These are phyloP conservation scores for Helicocarpus griseus DNA, from an alignment of 2,329 filamentous ascomycete species.

Conservation along the genomic window DNA sequence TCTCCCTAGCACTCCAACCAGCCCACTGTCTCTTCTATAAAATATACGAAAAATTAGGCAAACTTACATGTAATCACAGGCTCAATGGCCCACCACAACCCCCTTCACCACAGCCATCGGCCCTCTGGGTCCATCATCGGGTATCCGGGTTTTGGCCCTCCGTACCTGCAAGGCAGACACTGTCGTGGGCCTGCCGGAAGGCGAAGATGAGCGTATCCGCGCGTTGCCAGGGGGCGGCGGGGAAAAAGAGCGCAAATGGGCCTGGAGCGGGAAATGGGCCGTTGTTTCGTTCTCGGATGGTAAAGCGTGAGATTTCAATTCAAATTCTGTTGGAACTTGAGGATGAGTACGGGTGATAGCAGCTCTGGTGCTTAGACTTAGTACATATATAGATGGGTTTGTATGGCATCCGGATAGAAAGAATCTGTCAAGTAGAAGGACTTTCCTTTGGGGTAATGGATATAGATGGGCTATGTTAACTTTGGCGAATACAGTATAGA, in stretches of 20 bases:
- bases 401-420: too few relatives aligned
- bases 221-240: constrained; percentile 60
- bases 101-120: constrained; percentile 78
- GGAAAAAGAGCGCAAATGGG: constrained; percentile 67
- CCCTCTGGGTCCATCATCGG: constrained; percentile 70
- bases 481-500: too few relatives aligned
- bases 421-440: too few relatives aligned
- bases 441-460: too few relatives aligned
- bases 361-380: too few relatives aligned
- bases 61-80: constrained; percentile 34
- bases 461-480: too few relatives aligned
- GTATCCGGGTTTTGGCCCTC: constrained; percentile 74
- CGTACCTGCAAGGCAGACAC: constrained; percentile 96
- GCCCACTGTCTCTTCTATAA: neutral
- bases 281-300: constrained; percentile 78
- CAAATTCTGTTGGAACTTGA: too few relatives aligned
- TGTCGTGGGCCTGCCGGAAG: constrained; percentile 74
- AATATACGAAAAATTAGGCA: neutral
- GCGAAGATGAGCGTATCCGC: constrained; percentile 72
- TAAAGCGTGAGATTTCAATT: constrained; percentile 37
- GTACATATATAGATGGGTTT: too few relatives aligned
- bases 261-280: constrained; percentile 93
- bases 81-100: constrained; percentile 75
- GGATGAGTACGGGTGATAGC: too few relatives aligned
- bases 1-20: neutral